Evolutionary conservation across 2,329 filamentous ascomycete species (phyloP), one percentile per base, ranked within the genome.

Genomic region (Calonectria ilicicola): DNA sequence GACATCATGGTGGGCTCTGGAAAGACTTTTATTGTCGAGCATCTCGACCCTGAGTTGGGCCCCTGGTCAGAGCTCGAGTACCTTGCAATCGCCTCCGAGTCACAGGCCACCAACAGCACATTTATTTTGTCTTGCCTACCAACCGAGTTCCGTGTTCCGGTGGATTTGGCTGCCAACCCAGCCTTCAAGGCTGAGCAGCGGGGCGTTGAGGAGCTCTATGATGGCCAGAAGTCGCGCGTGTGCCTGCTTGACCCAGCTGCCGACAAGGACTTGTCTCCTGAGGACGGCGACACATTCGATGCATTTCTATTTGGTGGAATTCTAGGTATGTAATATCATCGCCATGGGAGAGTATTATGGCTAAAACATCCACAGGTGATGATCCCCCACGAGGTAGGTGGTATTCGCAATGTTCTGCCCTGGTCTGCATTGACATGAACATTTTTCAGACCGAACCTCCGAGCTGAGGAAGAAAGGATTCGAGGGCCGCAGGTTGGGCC

Each of bases 301-400:
- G 93, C 94, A 12, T 99, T 98, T 82, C 86, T 99, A 56, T 99
- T 99, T 85, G 97, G 97, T 56, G 97, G 97, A 17, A 99, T 99
- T 80, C 86, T 99, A 74, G 97, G 95, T 97, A 87, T 81, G 87
- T 83, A 67, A 21, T 38, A 14, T 32, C 49, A 66, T 23, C 10
- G 63, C 69, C 40, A 32, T 32, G 44, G 44, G 35, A 15, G 26
- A 56, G 42, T 62, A 27, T 21, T 17, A 60, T 70, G 62, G 64
- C 73, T 79, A 62, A 79, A 27, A 49, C 60, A 23, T 46, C 72
- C 69, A 74, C 80, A 97, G 95, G 96, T 71, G 96, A 98, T 86
- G 95, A 98, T 82, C 96, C 96, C 73, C 96, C 96, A 60, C 88
- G 96, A 90, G 95, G 95, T 97, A 89, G 78, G 88, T 85, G 29